Evolutionary conservation across 345 rosid genomes (phyloP), one percentile per base, ranked within the genome.

Genomic region (Aquilaria sinensis): DNA sequence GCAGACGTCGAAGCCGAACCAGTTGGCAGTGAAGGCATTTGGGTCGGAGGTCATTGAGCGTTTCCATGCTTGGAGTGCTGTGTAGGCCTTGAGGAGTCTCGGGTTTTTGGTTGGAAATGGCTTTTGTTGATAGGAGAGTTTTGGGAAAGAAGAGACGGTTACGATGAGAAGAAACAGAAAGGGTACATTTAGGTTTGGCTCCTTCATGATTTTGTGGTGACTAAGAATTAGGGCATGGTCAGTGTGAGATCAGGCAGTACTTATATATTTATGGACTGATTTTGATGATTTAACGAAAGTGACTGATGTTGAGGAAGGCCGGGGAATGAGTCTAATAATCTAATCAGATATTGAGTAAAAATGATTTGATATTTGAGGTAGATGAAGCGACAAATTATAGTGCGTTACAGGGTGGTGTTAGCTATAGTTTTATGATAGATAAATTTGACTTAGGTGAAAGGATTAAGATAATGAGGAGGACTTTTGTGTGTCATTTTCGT

Each of bases 1-100:
- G 77, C 98, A 92, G 2, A 92, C 96, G 29, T 89, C 34, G 5
- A 90, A 86, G 51, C 96, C 98, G 47, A 65, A 72, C 98, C 98
- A 92, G 53, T 85, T 80, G 0, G 80, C 60, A 32, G 96, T 84
- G 67, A 85, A 75, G 55, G 75, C 73, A 47, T 75, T 72, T 32
- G 96, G 96, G 80, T 92, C 96, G 14, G 83, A 81, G 8, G 77
- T 77, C 47, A 92, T 89, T 53, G 80, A 65, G 56, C 71, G 65
- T 63, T 89, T 92, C 89, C 86, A 89, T 29, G 96, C 90, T 65
- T 87, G 84, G 33, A 92, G 89, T 58, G 96, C 96, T 56, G 52
- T 46, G 66, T 70, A 89, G 31, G 98, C 98, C 9, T 76, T 73
- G 50, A 45, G 66, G 61, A 89, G 98, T 64, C 89, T 79, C 10